Percentiles rank a stretch among this genome's conserved stretches.
Evolutionary conservation across 2,329 filamentous ascomycete genomes (phyloP).

Genomic region (Cladobotryum protrusum): DNA sequence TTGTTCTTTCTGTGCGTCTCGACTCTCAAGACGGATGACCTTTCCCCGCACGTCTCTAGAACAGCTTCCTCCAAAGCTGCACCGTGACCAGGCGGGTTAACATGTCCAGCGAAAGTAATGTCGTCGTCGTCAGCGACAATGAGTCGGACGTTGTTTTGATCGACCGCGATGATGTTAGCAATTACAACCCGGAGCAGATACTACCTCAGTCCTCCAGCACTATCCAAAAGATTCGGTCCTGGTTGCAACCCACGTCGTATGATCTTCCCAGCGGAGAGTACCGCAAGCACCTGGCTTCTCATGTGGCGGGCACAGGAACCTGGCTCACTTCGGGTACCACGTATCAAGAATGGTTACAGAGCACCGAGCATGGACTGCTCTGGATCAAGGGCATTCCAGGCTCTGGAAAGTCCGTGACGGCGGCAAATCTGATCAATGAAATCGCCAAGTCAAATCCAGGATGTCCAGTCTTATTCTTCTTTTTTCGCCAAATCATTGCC

Average conservation of each 20-base stretch:
- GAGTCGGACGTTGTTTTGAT: conserved; percentile 1
- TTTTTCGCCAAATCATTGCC: conserved; percentile 34
- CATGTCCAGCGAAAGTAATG: not conserved
- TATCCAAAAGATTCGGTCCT: conserved; percentile 17
- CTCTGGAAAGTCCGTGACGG: conserved; percentile 32
- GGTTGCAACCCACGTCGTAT: conserved; percentile 26
- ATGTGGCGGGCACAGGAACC: conserved; percentile 16
- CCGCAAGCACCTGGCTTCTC: conserved; percentile 19
- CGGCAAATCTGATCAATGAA: conserved; percentile 22
- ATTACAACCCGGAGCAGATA: conserved; percentile 5
- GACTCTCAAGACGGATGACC: no score
- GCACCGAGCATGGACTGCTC: conserved; percentile 16
- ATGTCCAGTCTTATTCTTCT: conserved; percentile 30
- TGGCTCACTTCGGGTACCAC: conserved; percentile 14
- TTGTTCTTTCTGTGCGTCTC: no score
- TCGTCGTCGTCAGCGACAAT: not conserved
- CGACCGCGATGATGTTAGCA: conserved; percentile 5
- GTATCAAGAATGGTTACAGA: conserved; percentile 15
- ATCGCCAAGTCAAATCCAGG: conserved; percentile 7
- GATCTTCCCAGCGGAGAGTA: conserved; percentile 21
- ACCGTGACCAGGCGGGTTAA: no score
- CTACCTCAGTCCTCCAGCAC: conserved; percentile 12
- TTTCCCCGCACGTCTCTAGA: no score
- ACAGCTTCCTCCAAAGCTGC: no score
- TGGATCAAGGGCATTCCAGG: conserved; percentile 33